Evolutionary conservation across 2,329 filamentous ascomycete genomes (phyloP).

Genomic region (Hypoxylon sp.): DNA sequence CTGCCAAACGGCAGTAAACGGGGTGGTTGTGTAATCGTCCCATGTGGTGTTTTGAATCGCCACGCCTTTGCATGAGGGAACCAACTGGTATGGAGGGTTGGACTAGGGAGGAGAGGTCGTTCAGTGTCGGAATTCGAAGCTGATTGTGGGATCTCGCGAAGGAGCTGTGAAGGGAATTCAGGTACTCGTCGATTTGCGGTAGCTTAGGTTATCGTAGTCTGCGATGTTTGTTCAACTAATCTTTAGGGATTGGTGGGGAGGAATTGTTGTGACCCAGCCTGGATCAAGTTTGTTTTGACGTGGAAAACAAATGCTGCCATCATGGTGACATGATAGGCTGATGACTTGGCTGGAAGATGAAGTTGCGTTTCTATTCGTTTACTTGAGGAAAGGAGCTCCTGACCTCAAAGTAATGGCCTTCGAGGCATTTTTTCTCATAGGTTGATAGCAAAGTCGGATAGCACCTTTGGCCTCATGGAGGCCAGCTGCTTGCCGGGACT

Average conservation of each 20-base stretch:
- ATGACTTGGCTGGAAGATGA: not conserved
- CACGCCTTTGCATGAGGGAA: not conserved
- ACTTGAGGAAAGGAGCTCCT: not conserved
- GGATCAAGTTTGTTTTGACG: not conserved
- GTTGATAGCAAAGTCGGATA: not conserved
- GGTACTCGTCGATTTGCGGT: not conserved
- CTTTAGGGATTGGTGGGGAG: not conserved
- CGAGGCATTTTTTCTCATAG: not conserved
- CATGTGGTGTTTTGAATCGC: not conserved
- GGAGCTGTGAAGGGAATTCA: no score
- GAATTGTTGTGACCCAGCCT: not conserved
- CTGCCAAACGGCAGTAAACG: not conserved
- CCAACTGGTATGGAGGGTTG: no score
- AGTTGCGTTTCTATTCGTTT: not conserved
- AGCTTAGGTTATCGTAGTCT: not conserved
- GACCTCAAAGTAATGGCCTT: not conserved
- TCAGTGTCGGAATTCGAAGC: not conserved
- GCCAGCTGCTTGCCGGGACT: not conserved
- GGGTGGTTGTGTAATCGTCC: not conserved
- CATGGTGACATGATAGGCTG: not conserved
- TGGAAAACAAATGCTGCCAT: not conserved
- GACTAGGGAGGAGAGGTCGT: no score
- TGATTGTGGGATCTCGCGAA: not conserved
- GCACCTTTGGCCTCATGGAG: not conserved
- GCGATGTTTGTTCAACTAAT: not conserved